Evolutionary conservation across 345 rosid species (phyloP).

Genomic region (Sisymbrium altissimum): DNA sequence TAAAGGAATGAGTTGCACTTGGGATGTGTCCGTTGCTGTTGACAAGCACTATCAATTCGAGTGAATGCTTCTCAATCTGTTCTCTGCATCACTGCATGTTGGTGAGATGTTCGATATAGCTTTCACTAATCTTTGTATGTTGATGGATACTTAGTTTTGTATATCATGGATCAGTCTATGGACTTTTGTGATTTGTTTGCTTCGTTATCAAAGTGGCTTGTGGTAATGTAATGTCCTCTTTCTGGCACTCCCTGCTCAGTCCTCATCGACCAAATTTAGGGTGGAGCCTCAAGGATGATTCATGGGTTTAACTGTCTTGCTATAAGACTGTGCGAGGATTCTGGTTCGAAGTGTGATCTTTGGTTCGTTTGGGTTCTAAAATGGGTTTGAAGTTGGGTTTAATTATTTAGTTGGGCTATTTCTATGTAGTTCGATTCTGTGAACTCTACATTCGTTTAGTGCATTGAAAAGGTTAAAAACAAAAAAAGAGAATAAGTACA

Average conservation of each 20-base stretch:
- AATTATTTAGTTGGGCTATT: too few species aligned
- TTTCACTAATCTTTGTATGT: background rate
- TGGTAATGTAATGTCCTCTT: background rate
- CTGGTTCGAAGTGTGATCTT: background rate
- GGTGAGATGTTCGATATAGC: background rate
- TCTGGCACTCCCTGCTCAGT: too few species aligned
- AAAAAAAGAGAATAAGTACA: too few species aligned
- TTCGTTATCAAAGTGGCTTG: background rate
- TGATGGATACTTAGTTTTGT: constrained; percentile 5
- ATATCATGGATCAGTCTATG: background rate
- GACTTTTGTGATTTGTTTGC: too few species aligned
- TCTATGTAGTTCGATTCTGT: too few species aligned
- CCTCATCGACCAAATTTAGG: too few species aligned
- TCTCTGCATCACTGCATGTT: background rate
- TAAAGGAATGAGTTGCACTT: constrained; percentile 91
- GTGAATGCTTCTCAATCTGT: constrained; percentile 18
- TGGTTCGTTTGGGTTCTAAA: too few species aligned
- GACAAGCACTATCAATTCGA: constrained; percentile 87
- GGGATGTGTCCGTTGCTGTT: constrained; percentile 85
- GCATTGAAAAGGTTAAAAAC: too few species aligned
- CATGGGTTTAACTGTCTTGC: background rate
- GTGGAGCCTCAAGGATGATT: too few species aligned
- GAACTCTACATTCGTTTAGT: too few species aligned
- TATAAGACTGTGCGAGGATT: too few species aligned
- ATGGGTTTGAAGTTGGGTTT: too few species aligned